Base-by-base conservation (phyloP, 2,329 filamentous ascomycete species). In the Alternaria triticina region DNA sequence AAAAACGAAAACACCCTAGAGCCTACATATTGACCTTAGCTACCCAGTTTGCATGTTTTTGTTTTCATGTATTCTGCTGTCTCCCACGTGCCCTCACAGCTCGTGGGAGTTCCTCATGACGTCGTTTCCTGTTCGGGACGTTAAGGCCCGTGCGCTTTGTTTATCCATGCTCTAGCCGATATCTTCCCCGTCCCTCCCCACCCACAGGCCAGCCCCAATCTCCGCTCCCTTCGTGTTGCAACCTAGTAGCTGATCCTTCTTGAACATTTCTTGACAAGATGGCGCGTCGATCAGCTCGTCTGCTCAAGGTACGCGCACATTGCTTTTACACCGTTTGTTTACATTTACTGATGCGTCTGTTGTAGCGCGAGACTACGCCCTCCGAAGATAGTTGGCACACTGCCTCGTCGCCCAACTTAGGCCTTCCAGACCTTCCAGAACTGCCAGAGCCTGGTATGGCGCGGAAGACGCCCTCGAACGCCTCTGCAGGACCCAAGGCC, bases 241-340 rank as follows among this genome's bases (percentile, higher is more conserved):
- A 30, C 43, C 54, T 47, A 27, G 44, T 51, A 22, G 47, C 47
- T 44, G 51, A 43, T 44, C 51, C 63, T 60, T 54, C 54, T 57
- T 62, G 55, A 50, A 61, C 40, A 65, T 27, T 36, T 50, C 33
- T 60, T 47, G 43, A 59, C 67, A 73, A 59, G 54, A 80, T 79
- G 77, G 77, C 77, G 67, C 70, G 77, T 57, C 75, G 77, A 49
- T 80, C 77, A 59, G 77, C 77, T 54, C 70, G 77, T 47, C 70
- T 80, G 43, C 74, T 75, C 36, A 79, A 79, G 77, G 77, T 79
- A 75, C 43, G 45, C 49, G 47, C 22, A 12, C 25, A 17, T 40
- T 40, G 49, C 40, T 60, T 30, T 55, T 54, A 49, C 17, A 15
- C 46, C 15, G 62, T 69, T 74, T 76, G 72, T 77, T 76, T 74